Evolutionary conservation across 202 grass and related monocot species (phyloP), one percentile per base, ranked within the genome.

Genomic region (Saccharum hybrid): DNA sequence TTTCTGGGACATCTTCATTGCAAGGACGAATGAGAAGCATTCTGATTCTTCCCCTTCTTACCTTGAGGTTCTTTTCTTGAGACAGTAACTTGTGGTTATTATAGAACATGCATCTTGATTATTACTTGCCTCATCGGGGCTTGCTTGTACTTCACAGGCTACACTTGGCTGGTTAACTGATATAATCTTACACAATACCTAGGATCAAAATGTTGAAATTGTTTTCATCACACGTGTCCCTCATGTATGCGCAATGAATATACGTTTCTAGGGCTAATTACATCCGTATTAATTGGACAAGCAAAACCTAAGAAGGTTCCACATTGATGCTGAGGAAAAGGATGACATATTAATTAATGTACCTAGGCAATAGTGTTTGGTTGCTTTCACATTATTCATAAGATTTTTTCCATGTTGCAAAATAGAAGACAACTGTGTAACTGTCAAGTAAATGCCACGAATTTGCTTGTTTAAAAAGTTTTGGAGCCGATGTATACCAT

Each of bases 131-230:
- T 72, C 23, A 0, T 61, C 13, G 40, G 39, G 71, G 63, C 63
- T 80, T 86, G 22, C 19, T 68, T 75, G 54, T 28, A 31, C 10
- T 49, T 49, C 12, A 8, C 4, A 23, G 41, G 14, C 69, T 63
- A 41, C 54, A 38, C 8, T 75, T 19, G 42, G 42, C 37, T n/a
- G 45, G 54, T 46, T 64, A 49, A 74, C 8, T 70, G 40, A 39
- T 60, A 42, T n/a, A 42, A 80, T 74, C 42, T 75, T 70, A 68
- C 75, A 68, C 36, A 59, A 38, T 65, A 18, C 38, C 18, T 56
- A 34, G 18, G 51, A 4, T 13, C 0, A 31, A 62, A 61, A 39
- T 49, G 34, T 57, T 81, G 72, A 16, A 19, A 18, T 48, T 77
- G 11, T 12, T 6, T 67, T 66, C 66, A 41, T 60, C 38, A 78